Conservation (phyloP, 768 basidiomycete species). For the Auricularia heimuer region DNA sequence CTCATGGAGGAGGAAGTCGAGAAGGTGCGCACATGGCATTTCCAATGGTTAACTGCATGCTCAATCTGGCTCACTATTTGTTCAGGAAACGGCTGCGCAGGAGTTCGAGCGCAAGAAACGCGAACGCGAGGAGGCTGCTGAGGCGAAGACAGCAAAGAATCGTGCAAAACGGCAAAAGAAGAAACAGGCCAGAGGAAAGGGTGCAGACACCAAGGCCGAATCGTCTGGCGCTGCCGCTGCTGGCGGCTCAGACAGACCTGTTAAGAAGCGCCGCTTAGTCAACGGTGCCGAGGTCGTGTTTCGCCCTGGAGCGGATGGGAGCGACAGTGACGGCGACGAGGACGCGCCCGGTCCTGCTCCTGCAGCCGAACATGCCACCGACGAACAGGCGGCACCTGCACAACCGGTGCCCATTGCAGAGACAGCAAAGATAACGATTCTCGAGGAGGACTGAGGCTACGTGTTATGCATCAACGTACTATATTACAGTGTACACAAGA, state of each 20-base stretch:
- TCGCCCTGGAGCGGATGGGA: slow-evolving; percentile 38
- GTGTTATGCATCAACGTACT: background rate
- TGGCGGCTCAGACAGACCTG: slow-evolving; percentile 26
- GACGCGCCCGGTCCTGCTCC: slow-evolving; percentile 2
- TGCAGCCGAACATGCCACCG: slow-evolving; percentile 4
- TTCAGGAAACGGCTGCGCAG: slow-evolving; percentile 55
- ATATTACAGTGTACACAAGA: no score
- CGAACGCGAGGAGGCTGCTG: slow-evolving; percentile 58
- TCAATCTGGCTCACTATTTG: background rate
- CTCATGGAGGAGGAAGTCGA: slow-evolving; percentile 74
- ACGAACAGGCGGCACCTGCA: slow-evolving; percentile 3
- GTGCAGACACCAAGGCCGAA: slow-evolving; percentile 18
- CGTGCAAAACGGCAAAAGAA: slow-evolving; percentile 91
- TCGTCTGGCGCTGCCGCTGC: background rate
- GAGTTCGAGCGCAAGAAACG: slow-evolving; percentile 71
- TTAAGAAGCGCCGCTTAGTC: slow-evolving; percentile 76
- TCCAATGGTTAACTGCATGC: background rate
- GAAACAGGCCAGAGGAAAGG: slow-evolving; percentile 28
- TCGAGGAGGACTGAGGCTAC: slow-evolving; percentile 24
- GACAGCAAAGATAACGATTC: slow-evolving; percentile 23
- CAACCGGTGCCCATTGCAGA: slow-evolving; percentile 3
- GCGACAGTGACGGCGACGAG: slow-evolving; percentile 28
- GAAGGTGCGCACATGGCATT: slow-evolving; percentile 42
- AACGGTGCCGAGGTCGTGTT: slow-evolving; percentile 65
- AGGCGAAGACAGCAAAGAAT: slow-evolving; percentile 92